A percentile compares a stretch with the other conserved stretches of the same genome.
Conservation (phyloP, 805 yeast genomes). For the Yamadazyma sp. region DNA sequence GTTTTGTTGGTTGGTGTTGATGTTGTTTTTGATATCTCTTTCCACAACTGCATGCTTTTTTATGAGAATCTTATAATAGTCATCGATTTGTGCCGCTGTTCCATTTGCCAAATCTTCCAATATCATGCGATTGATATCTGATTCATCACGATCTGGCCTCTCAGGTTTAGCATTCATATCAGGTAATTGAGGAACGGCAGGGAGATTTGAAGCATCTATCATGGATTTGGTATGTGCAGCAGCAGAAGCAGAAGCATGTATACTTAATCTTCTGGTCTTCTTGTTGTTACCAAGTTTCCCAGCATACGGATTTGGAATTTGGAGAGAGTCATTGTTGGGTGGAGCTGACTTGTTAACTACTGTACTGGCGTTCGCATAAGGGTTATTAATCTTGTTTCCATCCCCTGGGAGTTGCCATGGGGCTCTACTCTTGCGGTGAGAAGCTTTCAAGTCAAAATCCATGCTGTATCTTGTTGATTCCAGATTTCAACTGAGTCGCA, state of each 20-base stretch:
- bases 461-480: constrained; percentile 18
- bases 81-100: constrained; percentile 70
- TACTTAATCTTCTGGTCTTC: constrained; percentile 30
- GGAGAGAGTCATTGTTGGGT: constrained; percentile 1
- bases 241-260: constrained; percentile 40
- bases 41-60: constrained; percentile 51
- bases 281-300: constrained; percentile 8
- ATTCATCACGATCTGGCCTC: constrained; percentile 1
- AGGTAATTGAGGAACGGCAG: constrained; percentile 30
- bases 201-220: constrained; percentile 26
- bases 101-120: constrained; percentile 54
- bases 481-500: constrained; percentile 1
- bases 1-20: constrained; percentile 62
- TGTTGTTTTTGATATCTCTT: constrained; percentile 55
- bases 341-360: constrained; percentile 16
- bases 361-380: constrained; percentile 27
- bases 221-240: constrained; percentile 24
- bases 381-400: constrained; percentile 20
- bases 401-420: constrained; percentile 35
- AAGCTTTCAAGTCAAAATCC: constrained; percentile 30
- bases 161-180: background rate
- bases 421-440: constrained; percentile 42
- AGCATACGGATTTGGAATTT: constrained; percentile 16
- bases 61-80: constrained; percentile 56
- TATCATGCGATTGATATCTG: constrained; percentile 19